phyloP scores from a whole-genome alignment of 1,284 basidiomycete genomes.

The Tilletia walkeri region DNA sequence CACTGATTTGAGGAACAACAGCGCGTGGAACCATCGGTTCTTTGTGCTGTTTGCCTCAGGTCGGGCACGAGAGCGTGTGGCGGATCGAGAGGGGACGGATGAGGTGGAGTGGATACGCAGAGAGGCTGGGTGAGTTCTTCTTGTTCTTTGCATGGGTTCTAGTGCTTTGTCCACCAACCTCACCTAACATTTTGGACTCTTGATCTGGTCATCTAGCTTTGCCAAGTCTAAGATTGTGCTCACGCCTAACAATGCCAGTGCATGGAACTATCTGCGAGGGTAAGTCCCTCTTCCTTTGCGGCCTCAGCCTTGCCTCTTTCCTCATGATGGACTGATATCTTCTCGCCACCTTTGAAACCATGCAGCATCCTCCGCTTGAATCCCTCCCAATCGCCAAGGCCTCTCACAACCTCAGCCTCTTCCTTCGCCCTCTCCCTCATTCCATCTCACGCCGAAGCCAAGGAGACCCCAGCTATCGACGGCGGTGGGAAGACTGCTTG shows the following conservation, averaged over 20 bases:
- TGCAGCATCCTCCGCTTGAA: constrained; percentile 15
- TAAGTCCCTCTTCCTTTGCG: not conserved
- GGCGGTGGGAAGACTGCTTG: constrained; percentile 25
- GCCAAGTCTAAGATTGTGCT: constrained; percentile 27
- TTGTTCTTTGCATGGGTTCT: not conserved
- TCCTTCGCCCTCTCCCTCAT: constrained; percentile 25
- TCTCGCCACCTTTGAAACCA: not conserved
- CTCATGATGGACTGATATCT: too few species aligned
- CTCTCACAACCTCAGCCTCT: not conserved
- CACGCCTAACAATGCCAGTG: constrained; percentile 44
- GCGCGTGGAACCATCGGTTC: constrained; percentile 97
- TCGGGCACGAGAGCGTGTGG: not conserved
- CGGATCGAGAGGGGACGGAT: not conserved
- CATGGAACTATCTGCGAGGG: constrained; percentile 51
- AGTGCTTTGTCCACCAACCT: not conserved
- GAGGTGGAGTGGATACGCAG: constrained; percentile 61
- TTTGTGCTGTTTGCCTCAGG: constrained; percentile 70
- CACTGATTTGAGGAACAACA: constrained; percentile 87
- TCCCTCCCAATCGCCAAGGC: not conserved
- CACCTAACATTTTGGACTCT: constrained; percentile 13
- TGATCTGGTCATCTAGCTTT: constrained; percentile 30
- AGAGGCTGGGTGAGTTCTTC: constrained; percentile 68
- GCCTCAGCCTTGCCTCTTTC: not conserved
- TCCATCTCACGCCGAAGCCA: constrained; percentile 26
- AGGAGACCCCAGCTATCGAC: constrained; percentile 30